Evolutionary conservation across 1,284 basidiomycete species (phyloP), one percentile per base, ranked within the genome.

Genomic region (Naganishia cerealis): DNA sequence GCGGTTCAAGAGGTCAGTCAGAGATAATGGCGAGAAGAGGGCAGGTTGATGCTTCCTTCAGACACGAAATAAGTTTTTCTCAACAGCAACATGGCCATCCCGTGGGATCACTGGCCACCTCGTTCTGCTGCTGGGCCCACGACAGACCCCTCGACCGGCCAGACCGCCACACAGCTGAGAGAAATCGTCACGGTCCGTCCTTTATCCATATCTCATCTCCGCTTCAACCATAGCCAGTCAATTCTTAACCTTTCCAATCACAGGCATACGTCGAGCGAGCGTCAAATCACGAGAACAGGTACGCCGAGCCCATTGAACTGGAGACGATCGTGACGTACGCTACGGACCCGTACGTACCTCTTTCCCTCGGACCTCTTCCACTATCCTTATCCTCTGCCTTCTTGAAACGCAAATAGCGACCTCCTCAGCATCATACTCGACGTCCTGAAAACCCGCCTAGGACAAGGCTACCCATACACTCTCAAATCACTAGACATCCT

Each of bases 401-500:
- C 21, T 1, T 24, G 9, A 21, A 24, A 9, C 46, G 24, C 1
- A 24, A 9, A 62, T n/a, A 63, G 39, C 18, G 61, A 42, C 53
- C 50, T 63, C 13, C 61, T 63, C 38, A 29, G 13, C 36, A 39
- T 40, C 10, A 63, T 63, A 38, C 43, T 63, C 50, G 24, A 16
- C 24, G 39, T 53, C 18, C 61, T 63, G 12, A 29, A 29, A 16
- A 36, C 36, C 13, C 61, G 61, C 2, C 61, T 63, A 13, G 36
- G 36, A 3, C 61, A 63, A 54, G 61, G 59, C 48, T 62, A 62
- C 36, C 59, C 59, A 13, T 62, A 63, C 50, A 63, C 38, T 21
- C 52, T 63, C 61, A 63, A 63, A 54, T 53, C 61, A 50, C 61
- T 63, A 38, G 61, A 63, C 15, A 63, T 54, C 38, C 61, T 63